These are phyloP conservation scores for Agaricales sp. DNA, from an alignment of 1,284 basidiomycete species.

Conservation along the genomic window DNA sequence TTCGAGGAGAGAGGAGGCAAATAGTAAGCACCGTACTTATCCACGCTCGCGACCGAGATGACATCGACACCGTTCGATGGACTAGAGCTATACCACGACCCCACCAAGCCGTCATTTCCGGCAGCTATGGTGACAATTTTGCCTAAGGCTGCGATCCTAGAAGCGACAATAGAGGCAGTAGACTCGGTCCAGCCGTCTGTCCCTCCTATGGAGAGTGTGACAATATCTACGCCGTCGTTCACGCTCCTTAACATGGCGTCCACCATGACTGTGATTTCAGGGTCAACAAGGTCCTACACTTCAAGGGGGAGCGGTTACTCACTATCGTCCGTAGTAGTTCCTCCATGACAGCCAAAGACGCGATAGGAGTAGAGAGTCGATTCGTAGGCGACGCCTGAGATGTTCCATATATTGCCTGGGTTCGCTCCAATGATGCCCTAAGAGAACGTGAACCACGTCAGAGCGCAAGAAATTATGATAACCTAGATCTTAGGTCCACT, in stretches of 20 bases:
- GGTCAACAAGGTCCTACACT: background rate
- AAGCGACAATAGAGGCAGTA: constrained; percentile 40
- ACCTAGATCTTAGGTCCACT: too few relatives aligned
- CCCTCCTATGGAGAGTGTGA: constrained; percentile 55
- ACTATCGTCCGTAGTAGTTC: constrained; percentile 35
- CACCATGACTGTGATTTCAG: constrained; percentile 27
- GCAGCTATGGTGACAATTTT: constrained; percentile 46
- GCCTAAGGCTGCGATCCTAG: constrained; percentile 37
- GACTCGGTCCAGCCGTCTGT: constrained; percentile 51
- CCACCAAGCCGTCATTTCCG: constrained; percentile 25
- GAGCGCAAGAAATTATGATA: too few relatives aligned
- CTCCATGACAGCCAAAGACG: constrained; percentile 39
- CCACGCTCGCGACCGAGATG: constrained; percentile 38
- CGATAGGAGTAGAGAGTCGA: constrained; percentile 34
- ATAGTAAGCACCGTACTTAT: too few relatives aligned
- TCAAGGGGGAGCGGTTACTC: constrained; percentile 9
- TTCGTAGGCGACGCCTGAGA: constrained; percentile 40
- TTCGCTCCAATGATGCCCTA: constrained; percentile 58
- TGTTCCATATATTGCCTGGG: constrained; percentile 44
- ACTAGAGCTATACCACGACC: constrained; percentile 37
- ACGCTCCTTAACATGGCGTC: constrained; percentile 38
- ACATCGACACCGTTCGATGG: constrained; percentile 39
- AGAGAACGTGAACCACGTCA: too few relatives aligned
- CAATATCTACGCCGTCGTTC: constrained; percentile 42
- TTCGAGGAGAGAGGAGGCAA: too few relatives aligned